phyloP scores from a whole-genome alignment of 805 yeast species.

The Ogataea angusta region DNA sequence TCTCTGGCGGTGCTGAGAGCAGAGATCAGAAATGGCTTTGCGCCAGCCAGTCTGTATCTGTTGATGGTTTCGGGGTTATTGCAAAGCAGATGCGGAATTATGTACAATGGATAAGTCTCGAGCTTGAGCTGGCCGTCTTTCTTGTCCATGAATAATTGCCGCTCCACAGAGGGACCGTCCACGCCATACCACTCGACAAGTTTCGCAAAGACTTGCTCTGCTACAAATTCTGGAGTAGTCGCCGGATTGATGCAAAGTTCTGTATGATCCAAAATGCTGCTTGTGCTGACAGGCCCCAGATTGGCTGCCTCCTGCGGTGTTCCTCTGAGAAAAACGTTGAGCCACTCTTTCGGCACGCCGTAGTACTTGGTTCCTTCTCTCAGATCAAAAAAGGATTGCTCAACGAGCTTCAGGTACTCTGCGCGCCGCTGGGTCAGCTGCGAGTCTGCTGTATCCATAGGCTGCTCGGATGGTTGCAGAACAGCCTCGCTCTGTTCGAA shows the following conservation, averaged over 20 bases:
- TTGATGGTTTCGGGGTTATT: conserved; percentile 22
- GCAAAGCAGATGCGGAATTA: conserved; percentile 30
- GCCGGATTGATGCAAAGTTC: conserved; percentile 37
- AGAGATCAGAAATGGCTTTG: conserved; percentile 38
- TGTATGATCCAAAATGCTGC: conserved; percentile 40
- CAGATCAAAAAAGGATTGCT: conserved; percentile 13
- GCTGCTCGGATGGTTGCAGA: not conserved
- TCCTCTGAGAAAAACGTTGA: conserved; percentile 37
- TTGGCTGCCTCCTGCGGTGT: conserved; percentile 26
- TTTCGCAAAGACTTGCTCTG: conserved; percentile 42
- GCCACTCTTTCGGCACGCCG: conserved; percentile 47
- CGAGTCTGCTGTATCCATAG: conserved; percentile 8
- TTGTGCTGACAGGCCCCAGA: conserved; percentile 49
- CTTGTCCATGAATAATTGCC: conserved; percentile 31
- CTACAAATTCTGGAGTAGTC: conserved; percentile 34
- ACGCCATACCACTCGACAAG: conserved; percentile 56
- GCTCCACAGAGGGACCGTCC: conserved; percentile 35
- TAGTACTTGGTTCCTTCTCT: conserved; percentile 49
- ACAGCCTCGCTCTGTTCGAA: not conserved
- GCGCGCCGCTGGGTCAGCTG: conserved; percentile 19
- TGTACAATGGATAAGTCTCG: conserved; percentile 25
- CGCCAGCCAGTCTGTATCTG: conserved; percentile 32
- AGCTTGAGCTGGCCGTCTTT: conserved; percentile 25
- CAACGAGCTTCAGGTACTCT: conserved; percentile 12
- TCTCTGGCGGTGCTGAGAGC: conserved; percentile 30